Evolutionary conservation across 345 rosid genomes (phyloP), one percentile per base, ranked within the genome.

Genomic region (Lepidium africanum): DNA sequence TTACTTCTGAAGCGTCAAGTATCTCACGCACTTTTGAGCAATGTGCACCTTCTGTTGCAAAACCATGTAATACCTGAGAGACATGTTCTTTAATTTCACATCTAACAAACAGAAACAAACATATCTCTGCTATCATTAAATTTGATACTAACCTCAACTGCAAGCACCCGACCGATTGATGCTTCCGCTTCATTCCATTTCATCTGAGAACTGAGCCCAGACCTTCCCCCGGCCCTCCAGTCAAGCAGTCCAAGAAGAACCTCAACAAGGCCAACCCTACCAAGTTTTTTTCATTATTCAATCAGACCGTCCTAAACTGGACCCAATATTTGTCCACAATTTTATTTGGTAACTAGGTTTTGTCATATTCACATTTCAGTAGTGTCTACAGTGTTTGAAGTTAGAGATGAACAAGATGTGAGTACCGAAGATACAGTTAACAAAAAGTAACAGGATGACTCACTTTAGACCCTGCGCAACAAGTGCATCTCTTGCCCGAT

Each of bases 181-280:
- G 96, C 99, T 81, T 94, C 99, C 1, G 95, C 86, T 82, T 91
- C 97, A 80, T 89, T 94, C 99, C 97, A 94, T 80, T 91, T 94
- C 99, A 94, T 86, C 58, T 91, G 96, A 57, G 93, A 75, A 73
- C 89, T 85, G 15, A 91, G 86, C 33, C 97, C 97, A 72, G 83
- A 84, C 65, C 90, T 86, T 50, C 99, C 96, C 2, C 95, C 97
- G 25, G 93, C 81, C 67, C 97, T 87, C 99, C 99, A 91, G 75
- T 94, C 99, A 79, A 94, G 97, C 70, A 94, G 84, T 54, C 96
- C 99, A 52, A 94, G 96, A 70, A 94, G 97, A 54, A 94, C 90
- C 55, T 91, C 97, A 47, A 91, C 87, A 60, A 94, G 96, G 55
- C 97, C 99, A 57, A 85, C 99, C 86, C 99, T 94, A 69, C 74